These are phyloP conservation scores for Stropharia rugosoannulata DNA, from an alignment of 768 basidiomycete genomes.

Conservation along the genomic window DNA sequence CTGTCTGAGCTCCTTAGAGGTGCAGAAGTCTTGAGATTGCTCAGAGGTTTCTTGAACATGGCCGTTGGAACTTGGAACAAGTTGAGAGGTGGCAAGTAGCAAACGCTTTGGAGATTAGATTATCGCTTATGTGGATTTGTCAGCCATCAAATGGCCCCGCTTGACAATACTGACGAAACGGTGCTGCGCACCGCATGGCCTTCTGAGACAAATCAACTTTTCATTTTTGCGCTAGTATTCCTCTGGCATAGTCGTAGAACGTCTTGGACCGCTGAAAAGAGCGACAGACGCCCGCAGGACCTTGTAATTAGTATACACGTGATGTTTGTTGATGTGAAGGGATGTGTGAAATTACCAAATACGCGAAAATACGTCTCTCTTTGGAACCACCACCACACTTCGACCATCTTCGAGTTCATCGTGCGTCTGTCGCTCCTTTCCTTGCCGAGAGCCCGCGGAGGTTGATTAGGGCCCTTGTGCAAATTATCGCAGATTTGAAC, in stretches of 20 bases:
- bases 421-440: conserved; percentile 13
- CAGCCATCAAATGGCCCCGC: not conserved
- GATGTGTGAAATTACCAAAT: conserved; percentile 30
- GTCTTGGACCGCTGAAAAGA: no score
- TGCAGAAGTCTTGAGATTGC: conserved; percentile 71
- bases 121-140: not conserved
- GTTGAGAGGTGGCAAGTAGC: not conserved
- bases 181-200: no score
- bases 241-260: no score
- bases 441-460: not conserved
- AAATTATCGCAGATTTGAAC: not conserved
- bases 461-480: not conserved
- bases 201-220: no score
- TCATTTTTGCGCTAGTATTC: no score
- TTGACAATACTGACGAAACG: not conserved
- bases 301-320: conserved; percentile 5
- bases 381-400: conserved; percentile 42
- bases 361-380: conserved; percentile 37
- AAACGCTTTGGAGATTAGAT: conserved; percentile 3
- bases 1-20: conserved; percentile 74
- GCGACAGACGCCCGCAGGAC: not conserved
- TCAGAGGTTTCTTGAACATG: conserved; percentile 82
- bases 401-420: conserved; percentile 30
- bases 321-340: conserved; percentile 14
- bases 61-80: not conserved